Evolutionary conservation across 768 basidiomycete genomes (phyloP), one percentile per base, ranked within the genome.

Genomic region (Lentinula guzmanii): DNA sequence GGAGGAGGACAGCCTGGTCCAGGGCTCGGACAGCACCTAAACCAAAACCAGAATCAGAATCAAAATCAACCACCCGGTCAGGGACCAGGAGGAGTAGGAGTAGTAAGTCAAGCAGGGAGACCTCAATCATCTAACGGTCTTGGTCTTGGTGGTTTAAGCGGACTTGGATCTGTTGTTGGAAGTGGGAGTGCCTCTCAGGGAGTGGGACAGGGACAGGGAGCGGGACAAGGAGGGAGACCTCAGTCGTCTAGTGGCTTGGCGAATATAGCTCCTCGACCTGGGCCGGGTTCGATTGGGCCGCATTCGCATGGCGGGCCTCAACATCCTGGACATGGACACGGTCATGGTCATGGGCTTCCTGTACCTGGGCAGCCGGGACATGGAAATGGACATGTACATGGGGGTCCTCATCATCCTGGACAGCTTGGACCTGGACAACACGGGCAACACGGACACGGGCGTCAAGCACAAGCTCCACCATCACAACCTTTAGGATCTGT

Each of bases 31-130:
- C 13, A 39, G 9, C 37, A 39, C 37, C 37, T 39, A 4, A 39
- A 39, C 37, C 37, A 37, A 39, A 39, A 39, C 13, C 37, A 2
- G 79, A 10, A 39, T 39, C 9, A 13, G 5, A 39, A 13, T 39
- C 37, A 39, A 4, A 39, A 6, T 16, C 84, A 83, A n/a, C 79
- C 76, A 52, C 67, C 9, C 7, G 37, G 37, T 8, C 37, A 8
- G 13, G 37, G 46, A 21, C 46, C 46, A 48, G 46, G 46, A 24
- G 46, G 46, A 10, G n/a, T 24, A n/a, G 21, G 46, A 10, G 45
- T 8, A 39, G 37, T 8, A 39, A 13, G 37, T 13, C 37, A 39
- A 9, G 18, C 7, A 24, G 46, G 46, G 9, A 16, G 21, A 18
- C 46, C 43, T n/a, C 43, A 45, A 15, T 45, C 43, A 2, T 45